Base-by-base conservation (phyloP, 2,329 filamentous ascomycete genomes). In the Huntiella omanensis region DNA sequence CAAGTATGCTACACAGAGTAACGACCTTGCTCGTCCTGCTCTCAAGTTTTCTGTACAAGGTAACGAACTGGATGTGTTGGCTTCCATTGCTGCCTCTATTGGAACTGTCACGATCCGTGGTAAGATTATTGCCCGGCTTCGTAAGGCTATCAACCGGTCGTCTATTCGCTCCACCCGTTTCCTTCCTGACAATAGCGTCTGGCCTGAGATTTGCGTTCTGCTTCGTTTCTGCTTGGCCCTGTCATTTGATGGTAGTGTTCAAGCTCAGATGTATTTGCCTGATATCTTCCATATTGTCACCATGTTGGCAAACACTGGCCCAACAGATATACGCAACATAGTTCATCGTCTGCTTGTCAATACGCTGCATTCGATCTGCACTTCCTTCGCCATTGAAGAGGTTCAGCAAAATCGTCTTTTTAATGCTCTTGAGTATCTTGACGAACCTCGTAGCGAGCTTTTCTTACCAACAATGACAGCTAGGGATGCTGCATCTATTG, bases 251-350 rank as follows among this genome's bases (percentile, higher is more conserved):
- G 77, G 71, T 52, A 73, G 75, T 16, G 68, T 77, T 11, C 77
- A 82, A 57, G 70, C 76, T 3, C 77, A 81, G 57, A 64, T 80
- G 39, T 82, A 75, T 53, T 61, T 82, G 4, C 77, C 77, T 0
- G 77, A 82, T 55, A 66, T 82, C 40, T 81, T 81, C 56, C 77
- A 82, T 58, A 66, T 81, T 42, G 74, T 80, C 49, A 80, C 77
- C 0, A 80, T 82, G 74, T 64, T 81, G 19, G 73, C 75, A 33
- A 80, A 80, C 53, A 80, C 73, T 1, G 77, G 77, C 5, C 59
- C 67, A 8, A 60, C 67, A 7, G 70, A 74, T 8, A 64, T 78
- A 5, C 68, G 76, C 41, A 58, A 69, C 5, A 62, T 73, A 15
- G 74, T 81, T 2, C 76, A 80, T 55, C 68, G 72, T 45, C 61